A percentile compares a stretch with the other conserved stretches of the same genome.
Evolutionary conservation across 2,329 filamentous ascomycete genomes (phyloP).

Genomic region (Nemania diffusa): DNA sequence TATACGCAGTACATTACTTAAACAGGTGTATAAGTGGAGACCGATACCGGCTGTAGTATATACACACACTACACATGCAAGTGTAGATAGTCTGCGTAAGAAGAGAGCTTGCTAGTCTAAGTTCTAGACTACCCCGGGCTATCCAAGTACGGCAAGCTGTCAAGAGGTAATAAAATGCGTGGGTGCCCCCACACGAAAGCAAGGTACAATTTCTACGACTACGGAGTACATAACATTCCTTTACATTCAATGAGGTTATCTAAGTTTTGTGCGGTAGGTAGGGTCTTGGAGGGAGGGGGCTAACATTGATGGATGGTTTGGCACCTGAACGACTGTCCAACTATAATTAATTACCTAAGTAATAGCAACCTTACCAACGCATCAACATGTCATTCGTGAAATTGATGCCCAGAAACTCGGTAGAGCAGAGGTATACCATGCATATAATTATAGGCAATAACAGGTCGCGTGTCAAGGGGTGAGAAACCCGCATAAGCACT

Average conservation of each 20-base stretch:
- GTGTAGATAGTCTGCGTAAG: background rate
- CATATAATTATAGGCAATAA: background rate
- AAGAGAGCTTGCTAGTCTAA: background rate
- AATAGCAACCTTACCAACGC: background rate
- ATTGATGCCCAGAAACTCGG: background rate
- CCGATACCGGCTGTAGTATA: conserved; percentile 9
- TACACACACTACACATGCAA: no score
- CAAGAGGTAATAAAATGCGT: background rate
- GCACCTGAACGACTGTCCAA: background rate
- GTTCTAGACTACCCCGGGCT: background rate
- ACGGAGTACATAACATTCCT: background rate
- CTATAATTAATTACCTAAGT: background rate
- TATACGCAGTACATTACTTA: no score
- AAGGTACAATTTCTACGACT: background rate
- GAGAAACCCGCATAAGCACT: background rate
- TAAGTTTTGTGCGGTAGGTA: background rate
- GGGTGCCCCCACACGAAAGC: background rate
- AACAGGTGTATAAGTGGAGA: background rate
- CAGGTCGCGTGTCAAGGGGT: no score
- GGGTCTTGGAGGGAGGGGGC: background rate
- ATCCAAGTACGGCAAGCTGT: background rate
- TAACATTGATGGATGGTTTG: background rate
- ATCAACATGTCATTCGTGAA: background rate
- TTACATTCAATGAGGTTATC: background rate
- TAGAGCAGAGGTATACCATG: background rate